Conservation (phyloP, 2,329 filamentous ascomycete species). For the Aureobasidium vineae region DNA sequence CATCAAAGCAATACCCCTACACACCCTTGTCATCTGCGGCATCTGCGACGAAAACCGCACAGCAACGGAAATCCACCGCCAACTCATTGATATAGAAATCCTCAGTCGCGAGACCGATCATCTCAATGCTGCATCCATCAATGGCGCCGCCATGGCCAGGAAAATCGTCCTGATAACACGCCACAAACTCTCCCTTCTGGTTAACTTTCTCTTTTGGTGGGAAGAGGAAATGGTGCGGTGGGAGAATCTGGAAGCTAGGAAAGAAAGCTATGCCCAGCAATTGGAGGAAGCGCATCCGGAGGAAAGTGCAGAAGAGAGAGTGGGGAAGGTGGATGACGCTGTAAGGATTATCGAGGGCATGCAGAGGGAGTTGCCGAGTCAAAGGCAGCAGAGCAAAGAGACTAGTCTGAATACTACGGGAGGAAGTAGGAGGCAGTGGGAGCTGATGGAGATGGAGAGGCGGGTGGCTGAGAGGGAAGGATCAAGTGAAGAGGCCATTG, state of each 20-base stretch:
- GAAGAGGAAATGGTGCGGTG: background rate
- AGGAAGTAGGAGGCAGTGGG: background rate
- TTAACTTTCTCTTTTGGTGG: background rate
- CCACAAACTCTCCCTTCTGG: background rate
- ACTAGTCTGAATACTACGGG: background rate
- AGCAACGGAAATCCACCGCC: background rate
- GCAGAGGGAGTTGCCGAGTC: background rate
- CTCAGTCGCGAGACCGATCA: background rate
- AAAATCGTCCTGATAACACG: slow-evolving; percentile 2
- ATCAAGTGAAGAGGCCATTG: background rate
- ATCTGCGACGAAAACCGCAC: background rate
- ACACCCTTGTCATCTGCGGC: background rate
- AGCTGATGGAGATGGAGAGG: background rate
- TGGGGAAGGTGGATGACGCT: background rate
- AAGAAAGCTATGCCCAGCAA: background rate
- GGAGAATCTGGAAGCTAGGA: background rate
- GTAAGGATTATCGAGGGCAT: background rate
- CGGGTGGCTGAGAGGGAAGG: background rate
- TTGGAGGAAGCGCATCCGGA: slow-evolving; percentile 2
- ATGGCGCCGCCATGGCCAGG: background rate
- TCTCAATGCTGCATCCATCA: background rate
- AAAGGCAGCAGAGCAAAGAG: background rate
- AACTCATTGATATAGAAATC: background rate
- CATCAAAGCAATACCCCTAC: background rate
- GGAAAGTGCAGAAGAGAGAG: background rate